Evolutionary conservation across 441 rosid genomes (phyloP).

Genomic region (Melastoma candidum): DNA sequence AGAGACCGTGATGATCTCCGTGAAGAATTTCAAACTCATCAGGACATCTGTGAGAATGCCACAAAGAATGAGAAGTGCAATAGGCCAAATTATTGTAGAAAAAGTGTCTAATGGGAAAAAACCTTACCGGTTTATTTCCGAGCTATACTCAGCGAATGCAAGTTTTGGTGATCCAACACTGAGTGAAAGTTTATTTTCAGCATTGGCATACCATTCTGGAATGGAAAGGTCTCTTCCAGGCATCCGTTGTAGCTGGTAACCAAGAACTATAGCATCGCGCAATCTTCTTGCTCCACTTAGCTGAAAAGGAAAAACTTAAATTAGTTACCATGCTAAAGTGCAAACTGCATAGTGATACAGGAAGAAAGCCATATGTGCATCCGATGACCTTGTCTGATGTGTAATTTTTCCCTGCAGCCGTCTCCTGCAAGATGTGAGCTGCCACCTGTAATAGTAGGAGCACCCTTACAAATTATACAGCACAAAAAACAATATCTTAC

Average conservation of each 20-base stretch:
- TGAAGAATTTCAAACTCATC: conserved; percentile 89
- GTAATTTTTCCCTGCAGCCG: conserved; percentile 84
- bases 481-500: background rate
- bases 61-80: conserved; percentile 15
- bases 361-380: background rate
- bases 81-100: conserved; percentile 4
- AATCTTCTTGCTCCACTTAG: conserved; percentile 96
- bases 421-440: conserved; percentile 95
- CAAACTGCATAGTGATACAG: conserved; percentile 4
- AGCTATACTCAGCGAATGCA: conserved; percentile 31
- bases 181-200: conserved; percentile 74
- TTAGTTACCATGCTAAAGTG: background rate
- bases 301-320: conserved; percentile 23
- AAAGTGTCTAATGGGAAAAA: conserved; percentile 9
- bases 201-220: conserved; percentile 99
- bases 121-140: conserved; percentile 27
- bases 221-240: conserved; percentile 93
- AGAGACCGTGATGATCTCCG: conserved; percentile 80
- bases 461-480: background rate
- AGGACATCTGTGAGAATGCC: conserved; percentile 31
- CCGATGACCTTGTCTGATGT: conserved; percentile 72
- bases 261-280: conserved; percentile 96
- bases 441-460: conserved; percentile 49
- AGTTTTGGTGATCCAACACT: conserved; percentile 50
- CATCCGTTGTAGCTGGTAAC: conserved; percentile 92